These are phyloP conservation scores for Phycomyces blakesleeanus DNA, from an alignment of 192 early-diverging fungal genomes.

Conservation along the genomic window DNA sequence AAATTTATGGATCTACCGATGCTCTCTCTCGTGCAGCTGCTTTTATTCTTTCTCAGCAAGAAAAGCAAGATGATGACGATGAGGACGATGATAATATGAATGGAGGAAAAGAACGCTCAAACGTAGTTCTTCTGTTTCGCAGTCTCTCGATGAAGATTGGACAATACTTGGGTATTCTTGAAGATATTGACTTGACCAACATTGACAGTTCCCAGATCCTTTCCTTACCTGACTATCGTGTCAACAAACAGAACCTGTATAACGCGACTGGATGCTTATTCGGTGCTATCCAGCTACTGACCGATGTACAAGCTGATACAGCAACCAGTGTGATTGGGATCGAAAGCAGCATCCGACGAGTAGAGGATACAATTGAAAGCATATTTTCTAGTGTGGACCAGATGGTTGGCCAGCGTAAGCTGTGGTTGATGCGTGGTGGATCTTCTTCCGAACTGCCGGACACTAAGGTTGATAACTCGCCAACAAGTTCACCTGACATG, in stretches of 20 bases:
- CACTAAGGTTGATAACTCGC: no score
- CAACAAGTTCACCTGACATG: background rate
- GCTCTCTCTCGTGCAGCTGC: slow-evolving; percentile 19
- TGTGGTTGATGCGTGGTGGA: slow-evolving; percentile 17
- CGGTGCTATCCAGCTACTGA: slow-evolving; percentile 24
- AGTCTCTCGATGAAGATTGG: slow-evolving; percentile 25
- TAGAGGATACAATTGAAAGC: slow-evolving; percentile 20
- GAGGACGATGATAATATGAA: background rate
- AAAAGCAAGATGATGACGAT: background rate
- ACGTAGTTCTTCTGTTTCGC: slow-evolving; percentile 14
- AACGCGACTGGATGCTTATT: slow-evolving; percentile 28
- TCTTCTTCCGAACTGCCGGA: no score
- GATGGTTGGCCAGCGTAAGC: slow-evolving; percentile 24
- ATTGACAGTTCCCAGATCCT: slow-evolving; percentile 11
- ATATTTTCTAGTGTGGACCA: slow-evolving; percentile 21
- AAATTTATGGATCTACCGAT: slow-evolving; percentile 27
- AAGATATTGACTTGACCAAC: slow-evolving; percentile 20
- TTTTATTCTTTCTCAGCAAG: slow-evolving; percentile 10
- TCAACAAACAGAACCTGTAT: slow-evolving; percentile 33
- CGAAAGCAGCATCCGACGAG: slow-evolving; percentile 6
- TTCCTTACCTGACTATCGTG: slow-evolving; percentile 18
- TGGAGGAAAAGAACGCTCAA: slow-evolving; percentile 9
- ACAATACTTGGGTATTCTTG: slow-evolving; percentile 23
- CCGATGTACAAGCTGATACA: slow-evolving; percentile 9
- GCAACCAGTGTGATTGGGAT: slow-evolving; percentile 7